These are phyloP conservation scores for Phoma sp. DNA, from an alignment of 2,329 filamentous ascomycete species.

Conservation along the genomic window DNA sequence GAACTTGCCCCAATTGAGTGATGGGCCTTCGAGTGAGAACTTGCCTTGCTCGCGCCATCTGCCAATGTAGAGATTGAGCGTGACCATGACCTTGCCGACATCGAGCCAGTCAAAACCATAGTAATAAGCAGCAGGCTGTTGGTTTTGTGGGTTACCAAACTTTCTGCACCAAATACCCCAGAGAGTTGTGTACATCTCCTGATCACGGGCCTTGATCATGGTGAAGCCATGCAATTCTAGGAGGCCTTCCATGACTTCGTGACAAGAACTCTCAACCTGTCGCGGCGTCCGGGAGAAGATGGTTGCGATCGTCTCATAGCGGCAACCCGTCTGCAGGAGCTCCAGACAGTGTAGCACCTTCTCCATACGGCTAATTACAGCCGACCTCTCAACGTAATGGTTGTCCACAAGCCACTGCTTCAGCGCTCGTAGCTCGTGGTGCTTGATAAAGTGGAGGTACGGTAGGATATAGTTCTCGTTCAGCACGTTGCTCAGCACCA, in stretches of 20 bases:
- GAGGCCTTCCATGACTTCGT: conserved; percentile 36
- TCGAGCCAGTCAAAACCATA: conserved; percentile 32
- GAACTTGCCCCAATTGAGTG: conserved; percentile 32
- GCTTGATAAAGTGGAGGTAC: conserved; percentile 32
- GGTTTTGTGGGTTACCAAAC: conserved; percentile 14
- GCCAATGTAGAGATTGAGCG: conserved; percentile 41
- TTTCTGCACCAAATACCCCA: conserved; percentile 29
- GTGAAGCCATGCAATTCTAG: conserved; percentile 35
- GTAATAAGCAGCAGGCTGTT: conserved; percentile 22
- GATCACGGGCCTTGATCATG: conserved; percentile 16
- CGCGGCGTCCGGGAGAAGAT: conserved; percentile 39
- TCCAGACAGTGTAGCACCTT: conserved; percentile 39
- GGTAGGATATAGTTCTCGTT: conserved; percentile 28
- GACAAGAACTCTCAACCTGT: conserved; percentile 30
- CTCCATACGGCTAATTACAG: conserved; percentile 32
- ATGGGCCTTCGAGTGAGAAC: conserved; percentile 31
- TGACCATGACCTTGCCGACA: conserved; percentile 33
- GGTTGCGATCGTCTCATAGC: conserved; percentile 38
- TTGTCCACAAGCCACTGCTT: conserved; percentile 28
- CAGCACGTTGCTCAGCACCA: conserved; percentile 28
- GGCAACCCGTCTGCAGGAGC: conserved; percentile 33
- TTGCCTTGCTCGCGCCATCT: conserved; percentile 37
- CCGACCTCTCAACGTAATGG: conserved; percentile 22
- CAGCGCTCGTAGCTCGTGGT: conserved; percentile 34
- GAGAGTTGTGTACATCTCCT: conserved; percentile 23